Evolutionary conservation across 768 basidiomycete genomes (phyloP).

Genomic region (Tulasnella sp.): DNA sequence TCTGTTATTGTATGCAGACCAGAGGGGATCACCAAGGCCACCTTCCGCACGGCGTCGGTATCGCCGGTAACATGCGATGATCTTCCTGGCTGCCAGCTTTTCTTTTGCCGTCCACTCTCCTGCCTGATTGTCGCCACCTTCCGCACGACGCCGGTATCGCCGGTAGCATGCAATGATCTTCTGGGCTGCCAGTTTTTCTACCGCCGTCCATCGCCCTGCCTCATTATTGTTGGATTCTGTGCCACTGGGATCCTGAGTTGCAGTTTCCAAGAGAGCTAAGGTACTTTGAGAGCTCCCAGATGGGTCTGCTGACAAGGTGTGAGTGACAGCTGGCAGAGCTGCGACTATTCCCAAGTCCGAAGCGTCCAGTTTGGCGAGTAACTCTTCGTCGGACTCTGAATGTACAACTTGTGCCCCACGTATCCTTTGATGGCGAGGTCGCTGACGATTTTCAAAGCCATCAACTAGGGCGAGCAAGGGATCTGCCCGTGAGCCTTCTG

Average conservation of each 20-base stretch:
- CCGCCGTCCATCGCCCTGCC: not conserved
- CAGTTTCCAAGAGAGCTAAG: not conserved
- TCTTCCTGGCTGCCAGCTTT: not conserved
- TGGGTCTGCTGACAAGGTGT: not conserved
- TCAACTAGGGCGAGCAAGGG: not conserved
- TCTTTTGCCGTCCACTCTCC: too few relatives aligned
- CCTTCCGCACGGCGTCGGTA: not conserved
- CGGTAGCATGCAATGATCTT: not conserved
- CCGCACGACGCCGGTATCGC: not conserved
- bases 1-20: not conserved
- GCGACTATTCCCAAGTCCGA: not conserved
- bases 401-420: not conserved
- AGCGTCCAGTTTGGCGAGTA: not conserved
- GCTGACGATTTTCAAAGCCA: not conserved
- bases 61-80: not conserved
- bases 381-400: not conserved
- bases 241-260: not conserved
- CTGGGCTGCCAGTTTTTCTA: not conserved
- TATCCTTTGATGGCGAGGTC: not conserved
- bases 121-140: not conserved
- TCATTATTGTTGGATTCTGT: not conserved
- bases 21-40: not conserved
- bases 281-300: not conserved
- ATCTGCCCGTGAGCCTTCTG: not conserved
- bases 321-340: not conserved